Percentiles rank a stretch among this genome's conserved stretches.
These are phyloP conservation scores for Alternaria panax DNA, from an alignment of 2,329 filamentous ascomycete species.

Conservation along the genomic window DNA sequence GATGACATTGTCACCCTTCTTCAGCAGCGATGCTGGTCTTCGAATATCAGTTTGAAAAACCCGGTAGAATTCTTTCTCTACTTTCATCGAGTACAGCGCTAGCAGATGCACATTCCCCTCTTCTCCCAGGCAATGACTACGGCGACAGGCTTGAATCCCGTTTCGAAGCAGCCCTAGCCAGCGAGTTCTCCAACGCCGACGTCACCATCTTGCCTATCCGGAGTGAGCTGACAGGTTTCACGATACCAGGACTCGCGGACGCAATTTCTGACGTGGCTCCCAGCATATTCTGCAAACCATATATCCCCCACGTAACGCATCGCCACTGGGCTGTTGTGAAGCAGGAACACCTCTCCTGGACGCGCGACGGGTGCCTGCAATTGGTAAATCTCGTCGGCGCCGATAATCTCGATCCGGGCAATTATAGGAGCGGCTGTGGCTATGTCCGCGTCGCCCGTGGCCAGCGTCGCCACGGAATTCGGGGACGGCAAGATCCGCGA, in stretches of 20 bases:
- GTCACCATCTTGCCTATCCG: conserved; percentile 28
- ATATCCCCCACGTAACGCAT: background rate
- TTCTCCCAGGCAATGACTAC: too few relatives aligned
- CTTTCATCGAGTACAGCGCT: too few relatives aligned
- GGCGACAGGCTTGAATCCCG: background rate
- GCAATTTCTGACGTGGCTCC: conserved; percentile 20
- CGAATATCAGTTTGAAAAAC: too few relatives aligned
- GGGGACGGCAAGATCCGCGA: conserved; percentile 19
- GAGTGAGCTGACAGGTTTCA: conserved; percentile 29
- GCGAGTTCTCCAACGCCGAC: conserved; percentile 26
- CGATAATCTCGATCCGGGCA: background rate
- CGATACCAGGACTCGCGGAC: conserved; percentile 24
- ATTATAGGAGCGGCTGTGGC: background rate
- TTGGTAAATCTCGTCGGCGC: background rate
- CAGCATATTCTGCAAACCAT: conserved; percentile 11
- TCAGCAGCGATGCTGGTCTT: too few relatives aligned
- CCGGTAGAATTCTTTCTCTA: too few relatives aligned
- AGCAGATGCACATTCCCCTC: too few relatives aligned
- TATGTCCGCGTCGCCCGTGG: conserved; percentile 7
- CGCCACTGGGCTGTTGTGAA: background rate
- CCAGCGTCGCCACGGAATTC: conserved; percentile 21
- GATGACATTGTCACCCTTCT: too few relatives aligned
- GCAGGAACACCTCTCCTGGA: background rate
- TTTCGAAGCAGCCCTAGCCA: conserved; percentile 19
- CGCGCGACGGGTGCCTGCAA: background rate